Evolutionary conservation across 108 stramenopile species (phyloP), one percentile per base, ranked within the genome.

Genomic region (Discostella pseudostelligera): DNA sequence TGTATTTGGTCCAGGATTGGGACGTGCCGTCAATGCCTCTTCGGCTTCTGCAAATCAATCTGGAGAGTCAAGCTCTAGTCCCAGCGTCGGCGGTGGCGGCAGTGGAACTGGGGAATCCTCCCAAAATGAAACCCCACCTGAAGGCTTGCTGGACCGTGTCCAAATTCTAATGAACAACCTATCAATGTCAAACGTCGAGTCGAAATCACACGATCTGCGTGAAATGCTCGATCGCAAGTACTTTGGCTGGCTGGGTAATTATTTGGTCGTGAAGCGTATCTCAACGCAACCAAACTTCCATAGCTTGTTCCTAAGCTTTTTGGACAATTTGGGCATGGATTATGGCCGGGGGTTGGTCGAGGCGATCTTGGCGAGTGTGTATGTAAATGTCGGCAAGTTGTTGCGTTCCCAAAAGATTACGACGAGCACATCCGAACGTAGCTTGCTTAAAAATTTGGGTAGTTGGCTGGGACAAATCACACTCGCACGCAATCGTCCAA

Each of bases 111-210:
- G 62, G 32, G 86, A 85, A 43, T 86, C 83, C 2, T 80, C 79
- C 12, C 86, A 84, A 9, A 80, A 87, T 56, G 91, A 87, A 40
- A 70, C 89, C 14, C 99, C 99, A 8, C 80, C 96, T 4, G 95
- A 96, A 56, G 67, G 61, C 2, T 67, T 96, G 8, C 70, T 96
- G 47, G 99, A 99, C 81, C 69, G 94, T 20, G 85, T 99, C 50
- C 96, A 97, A 74, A 95, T 98, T 69, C 80, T 99, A 10, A 91
- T 99, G 68, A 99, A 99, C 86, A 99, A 99, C 69, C 82, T 99
- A 43, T 86, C 98, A 17, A 78, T 86, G 35, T 81, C 86, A 13
- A 99, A 99, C 70, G 82, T 97, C 7, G 95, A 96, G 53, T 65
- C 76, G 25, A 99, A 98, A 82, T 90, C 90, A 14, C 71, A 84